Percentiles rank a stretch among this genome's conserved stretches.
Evolutionary conservation across 352 stramenopile species (phyloP).

Genomic region (Poterioochromonas sp.): DNA sequence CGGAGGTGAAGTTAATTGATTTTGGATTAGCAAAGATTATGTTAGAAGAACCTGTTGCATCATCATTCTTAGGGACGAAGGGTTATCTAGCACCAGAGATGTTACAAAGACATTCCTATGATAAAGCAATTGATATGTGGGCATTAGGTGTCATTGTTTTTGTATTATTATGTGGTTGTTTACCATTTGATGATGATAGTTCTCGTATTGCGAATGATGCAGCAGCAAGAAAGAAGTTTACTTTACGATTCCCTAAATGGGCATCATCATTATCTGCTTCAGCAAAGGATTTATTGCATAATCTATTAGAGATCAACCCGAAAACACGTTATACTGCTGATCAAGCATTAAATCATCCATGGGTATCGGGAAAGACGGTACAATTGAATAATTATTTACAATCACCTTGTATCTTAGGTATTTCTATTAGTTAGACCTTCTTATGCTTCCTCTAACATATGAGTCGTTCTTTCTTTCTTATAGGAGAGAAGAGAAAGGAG

Average conservation of each 20-base stretch:
- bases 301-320: slow-evolving; percentile 76
- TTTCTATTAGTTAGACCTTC: slow-evolving; percentile 12
- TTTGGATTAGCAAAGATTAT: slow-evolving; percentile 83
- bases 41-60: slow-evolving; percentile 53
- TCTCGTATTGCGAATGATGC: slow-evolving; percentile 48
- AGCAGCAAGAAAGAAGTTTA: slow-evolving; percentile 64
- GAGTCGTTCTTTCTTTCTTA: slow-evolving; percentile 19
- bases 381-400: slow-evolving; percentile 42
- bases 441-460: slow-evolving; percentile 15
- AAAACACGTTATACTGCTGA: slow-evolving; percentile 49
- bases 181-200: slow-evolving; percentile 96
- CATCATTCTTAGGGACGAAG: slow-evolving; percentile 70
- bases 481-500: slow-evolving; percentile 9
- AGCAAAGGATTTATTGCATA: slow-evolving; percentile 81
- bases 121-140: slow-evolving; percentile 79
- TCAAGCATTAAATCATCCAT: slow-evolving; percentile 19
- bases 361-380: slow-evolving; percentile 38
- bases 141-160: slow-evolving; percentile 96
- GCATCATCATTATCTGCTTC: slow-evolving; percentile 43
- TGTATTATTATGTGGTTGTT: slow-evolving; percentile 88
- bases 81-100: slow-evolving; percentile 97
- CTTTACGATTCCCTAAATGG: slow-evolving; percentile 84
- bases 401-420: slow-evolving; percentile 40
- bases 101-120: slow-evolving; percentile 91
- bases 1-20: slow-evolving; percentile 78